These are phyloP conservation scores for Cutaneotrichosporon dermatis DNA, from an alignment of 1,284 basidiomycete species.

Conservation along the genomic window DNA sequence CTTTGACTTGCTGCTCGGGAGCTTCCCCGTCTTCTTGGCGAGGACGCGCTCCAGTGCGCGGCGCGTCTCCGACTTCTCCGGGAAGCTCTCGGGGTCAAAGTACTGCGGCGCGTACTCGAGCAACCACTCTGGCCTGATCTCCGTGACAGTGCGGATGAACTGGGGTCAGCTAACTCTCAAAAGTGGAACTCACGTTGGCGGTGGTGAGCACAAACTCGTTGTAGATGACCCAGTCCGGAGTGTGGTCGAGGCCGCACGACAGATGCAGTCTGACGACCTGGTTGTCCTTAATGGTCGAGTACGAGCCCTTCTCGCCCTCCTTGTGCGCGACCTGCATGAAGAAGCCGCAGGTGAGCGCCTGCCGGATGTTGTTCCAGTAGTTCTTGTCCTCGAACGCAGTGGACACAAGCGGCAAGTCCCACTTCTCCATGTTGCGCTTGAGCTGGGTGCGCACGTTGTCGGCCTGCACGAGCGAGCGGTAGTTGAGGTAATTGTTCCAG, in stretches of 20 bases:
- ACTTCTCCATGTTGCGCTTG: conserved; percentile 87
- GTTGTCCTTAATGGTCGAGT: conserved; percentile 89
- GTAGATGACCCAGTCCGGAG: conserved; percentile 95
- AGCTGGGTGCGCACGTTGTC: conserved; percentile 94
- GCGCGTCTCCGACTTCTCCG: conserved; percentile 39
- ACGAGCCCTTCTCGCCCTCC: conserved; percentile 82
- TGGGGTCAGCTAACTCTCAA: conserved; percentile 46
- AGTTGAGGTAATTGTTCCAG: conserved; percentile 87
- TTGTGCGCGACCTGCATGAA: conserved; percentile 99
- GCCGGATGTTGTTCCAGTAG: conserved; percentile 73
- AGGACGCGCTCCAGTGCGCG: conserved; percentile 42
- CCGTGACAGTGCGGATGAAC: conserved; percentile 88
- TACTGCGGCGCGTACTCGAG: conserved; percentile 75
- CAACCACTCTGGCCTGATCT: conserved; percentile 85
- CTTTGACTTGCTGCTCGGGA: conserved; percentile 3
- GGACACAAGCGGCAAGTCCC: conserved; percentile 75
- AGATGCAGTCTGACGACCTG: conserved; percentile 90
- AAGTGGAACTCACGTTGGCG: conserved; percentile 48
- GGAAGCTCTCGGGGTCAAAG: conserved; percentile 52
- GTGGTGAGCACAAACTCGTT: conserved; percentile 97
- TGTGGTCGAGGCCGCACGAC: conserved; percentile 84
- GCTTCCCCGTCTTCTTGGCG: conserved; percentile 25
- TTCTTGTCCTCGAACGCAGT: conserved; percentile 68
- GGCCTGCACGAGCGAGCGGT: conserved; percentile 78
- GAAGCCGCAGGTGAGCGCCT: conserved; percentile 85